These are phyloP conservation scores for Phytophthora nicotianae DNA, from an alignment of 352 stramenopile genomes.

Conservation along the genomic window DNA sequence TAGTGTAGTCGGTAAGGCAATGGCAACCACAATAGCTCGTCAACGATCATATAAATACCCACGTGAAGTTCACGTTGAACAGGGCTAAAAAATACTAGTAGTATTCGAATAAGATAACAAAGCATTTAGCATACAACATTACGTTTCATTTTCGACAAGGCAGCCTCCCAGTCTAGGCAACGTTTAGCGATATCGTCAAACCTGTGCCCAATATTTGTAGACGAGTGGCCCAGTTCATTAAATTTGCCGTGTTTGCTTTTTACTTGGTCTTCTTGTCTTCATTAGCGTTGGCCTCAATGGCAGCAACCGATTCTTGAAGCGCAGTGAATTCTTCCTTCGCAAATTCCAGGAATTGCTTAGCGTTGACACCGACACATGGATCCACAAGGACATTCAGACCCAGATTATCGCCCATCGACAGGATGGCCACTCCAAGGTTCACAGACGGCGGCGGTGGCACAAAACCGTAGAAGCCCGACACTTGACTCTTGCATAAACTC, in stretches of 20 bases:
- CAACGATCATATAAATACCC: not conserved
- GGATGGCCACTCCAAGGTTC: constrained; percentile 77
- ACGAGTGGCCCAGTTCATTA: not conserved
- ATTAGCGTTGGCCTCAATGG: constrained; percentile 32
- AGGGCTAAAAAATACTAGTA: constrained; percentile 9
- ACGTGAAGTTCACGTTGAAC: not conserved
- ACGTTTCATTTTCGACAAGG: constrained; percentile 26
- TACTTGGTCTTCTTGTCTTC: constrained; percentile 44
- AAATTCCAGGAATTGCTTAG: constrained; percentile 67
- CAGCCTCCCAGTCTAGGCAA: constrained; percentile 1
- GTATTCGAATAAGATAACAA: constrained; percentile 10
- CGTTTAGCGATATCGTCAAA: constrained; percentile 6
- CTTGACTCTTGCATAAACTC: constrained; percentile 52
- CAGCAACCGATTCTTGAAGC: constrained; percentile 41
- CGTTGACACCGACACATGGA: constrained; percentile 63
- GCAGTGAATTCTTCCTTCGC: constrained; percentile 71
- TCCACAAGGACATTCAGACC: constrained; percentile 81
- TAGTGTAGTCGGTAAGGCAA: constrained; percentile 14
- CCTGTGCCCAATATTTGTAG: constrained; percentile 9
- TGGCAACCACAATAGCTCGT: not conserved
- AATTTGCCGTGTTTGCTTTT: constrained; percentile 1
- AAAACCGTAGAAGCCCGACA: constrained; percentile 76
- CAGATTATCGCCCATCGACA: constrained; percentile 72
- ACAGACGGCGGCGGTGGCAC: constrained; percentile 79
- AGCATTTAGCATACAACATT: constrained; percentile 25